phyloP scores from a whole-genome alignment of 371 early-diverging fungal genomes.

The Circinella minor region DNA sequence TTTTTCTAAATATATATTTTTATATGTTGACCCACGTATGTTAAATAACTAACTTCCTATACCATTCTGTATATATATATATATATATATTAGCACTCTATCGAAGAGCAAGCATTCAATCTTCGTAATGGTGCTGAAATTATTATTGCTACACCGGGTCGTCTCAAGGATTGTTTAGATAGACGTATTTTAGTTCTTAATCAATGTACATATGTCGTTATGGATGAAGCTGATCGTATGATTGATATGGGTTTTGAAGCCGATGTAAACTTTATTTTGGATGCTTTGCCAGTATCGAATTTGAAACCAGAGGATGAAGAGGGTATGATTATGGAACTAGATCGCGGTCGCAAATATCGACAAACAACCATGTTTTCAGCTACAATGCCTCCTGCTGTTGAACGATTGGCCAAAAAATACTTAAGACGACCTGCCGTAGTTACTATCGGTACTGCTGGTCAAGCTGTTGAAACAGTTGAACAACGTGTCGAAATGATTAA shows the following conservation, averaged over 20 bases:
- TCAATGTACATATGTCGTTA: slow-evolving; percentile 91
- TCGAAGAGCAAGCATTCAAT: slow-evolving; percentile 85
- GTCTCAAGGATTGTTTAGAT: slow-evolving; percentile 89
- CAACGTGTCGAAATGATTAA: slow-evolving; percentile 93
- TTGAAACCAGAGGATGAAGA: slow-evolving; percentile 86
- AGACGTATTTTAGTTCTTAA: slow-evolving; percentile 82
- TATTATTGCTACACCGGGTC: slow-evolving; percentile 98
- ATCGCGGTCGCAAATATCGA: slow-evolving; percentile 67
- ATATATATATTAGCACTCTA: slow-evolving; percentile 59
- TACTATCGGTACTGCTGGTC: slow-evolving; percentile 96
- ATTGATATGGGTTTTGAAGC: slow-evolving; percentile 98
- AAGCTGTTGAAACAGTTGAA: slow-evolving; percentile 95
- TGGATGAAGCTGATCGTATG: slow-evolving; percentile 99
- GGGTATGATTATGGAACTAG: slow-evolving; percentile 38
- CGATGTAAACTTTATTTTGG: slow-evolving; percentile 94
- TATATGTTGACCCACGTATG: background rate
- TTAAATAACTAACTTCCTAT: background rate
- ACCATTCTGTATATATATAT: background rate
- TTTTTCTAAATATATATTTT: background rate
- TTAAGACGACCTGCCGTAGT: slow-evolving; percentile 95
- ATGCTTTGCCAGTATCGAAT: slow-evolving; percentile 89
- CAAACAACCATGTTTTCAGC: slow-evolving; percentile 99
- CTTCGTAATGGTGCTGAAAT: slow-evolving; percentile 91
- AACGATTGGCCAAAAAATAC: slow-evolving; percentile 91
- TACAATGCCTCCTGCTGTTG: slow-evolving; percentile 98